A percentile compares a stretch with the other conserved stretches of the same genome.
phyloP scores from a whole-genome alignment of 306 rosid species.

The Casuarina cunninghamiana region DNA sequence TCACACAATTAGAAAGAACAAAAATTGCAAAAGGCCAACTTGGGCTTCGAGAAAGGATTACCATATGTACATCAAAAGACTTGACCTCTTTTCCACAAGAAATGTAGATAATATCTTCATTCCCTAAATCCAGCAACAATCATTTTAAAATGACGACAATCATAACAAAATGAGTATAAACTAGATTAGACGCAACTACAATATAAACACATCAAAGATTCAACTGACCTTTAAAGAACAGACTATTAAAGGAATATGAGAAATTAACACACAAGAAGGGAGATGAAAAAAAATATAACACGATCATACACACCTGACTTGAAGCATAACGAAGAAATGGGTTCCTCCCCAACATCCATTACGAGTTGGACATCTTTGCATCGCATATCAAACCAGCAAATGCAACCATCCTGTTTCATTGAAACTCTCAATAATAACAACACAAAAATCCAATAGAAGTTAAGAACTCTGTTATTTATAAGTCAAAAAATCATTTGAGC shows the following conservation, averaged over 20 bases:
- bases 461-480: background rate
- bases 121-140: conserved; percentile 57
- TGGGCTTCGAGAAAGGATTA: conserved; percentile 38
- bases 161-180: background rate
- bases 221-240: background rate
- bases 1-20: background rate
- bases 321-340: conserved; percentile 73
- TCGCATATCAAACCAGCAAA: conserved; percentile 96
- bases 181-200: background rate
- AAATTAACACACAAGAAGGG: background rate
- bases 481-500: background rate
- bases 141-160: conserved; percentile 11
- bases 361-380: conserved; percentile 56
- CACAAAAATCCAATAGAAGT: background rate
- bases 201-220: conserved; percentile 1
- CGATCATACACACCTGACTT: conserved; percentile 51
- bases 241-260: background rate
- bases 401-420: conserved; percentile 65
- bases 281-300: background rate
- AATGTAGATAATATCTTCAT: conserved; percentile 70
- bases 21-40: conserved; percentile 21
- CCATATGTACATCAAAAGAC: conserved; percentile 84
- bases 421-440: conserved; percentile 6
- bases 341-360: conserved; percentile 70
- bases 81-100: conserved; percentile 83